Evolutionary conservation across 257 asterid species (phyloP).

Genomic region (Ballota nigra): DNA sequence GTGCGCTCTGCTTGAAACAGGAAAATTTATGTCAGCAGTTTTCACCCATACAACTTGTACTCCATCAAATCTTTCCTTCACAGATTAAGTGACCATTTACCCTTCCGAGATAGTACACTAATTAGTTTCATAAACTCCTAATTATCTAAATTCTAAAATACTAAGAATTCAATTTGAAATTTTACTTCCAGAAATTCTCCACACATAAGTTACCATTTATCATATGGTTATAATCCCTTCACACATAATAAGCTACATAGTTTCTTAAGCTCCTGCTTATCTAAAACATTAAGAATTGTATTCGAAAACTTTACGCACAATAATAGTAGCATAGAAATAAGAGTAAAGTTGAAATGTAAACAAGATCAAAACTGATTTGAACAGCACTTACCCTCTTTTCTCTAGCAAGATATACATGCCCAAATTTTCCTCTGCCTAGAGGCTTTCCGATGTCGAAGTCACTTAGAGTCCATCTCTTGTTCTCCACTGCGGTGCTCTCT

Average conservation of each 20-base stretch:
- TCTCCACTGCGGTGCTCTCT: slow-evolving; percentile 53
- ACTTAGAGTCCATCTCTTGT: slow-evolving; percentile 71
- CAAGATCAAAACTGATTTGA: not conserved
- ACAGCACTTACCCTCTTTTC: slow-evolving; percentile 63
- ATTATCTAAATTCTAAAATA: not conserved
- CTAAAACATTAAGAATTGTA: not conserved
- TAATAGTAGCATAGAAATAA: not conserved
- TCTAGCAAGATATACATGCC: slow-evolving; percentile 93
- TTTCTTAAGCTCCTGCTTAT: not conserved
- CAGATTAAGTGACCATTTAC: not conserved
- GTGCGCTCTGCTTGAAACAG: slow-evolving; percentile 65
- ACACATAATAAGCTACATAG: not conserved
- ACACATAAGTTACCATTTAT: not conserved
- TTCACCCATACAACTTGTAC: not conserved
- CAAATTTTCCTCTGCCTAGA: slow-evolving; percentile 95
- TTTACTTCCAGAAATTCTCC: not conserved
- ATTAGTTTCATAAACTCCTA: not conserved
- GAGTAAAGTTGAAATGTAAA: not conserved
- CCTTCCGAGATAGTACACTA: not conserved
- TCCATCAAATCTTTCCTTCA: not conserved
- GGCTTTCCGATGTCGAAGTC: slow-evolving; percentile 98
- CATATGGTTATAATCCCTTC: not conserved
- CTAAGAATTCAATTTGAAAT: not conserved
- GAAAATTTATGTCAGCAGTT: not conserved
- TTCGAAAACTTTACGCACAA: too few relatives aligned